Evolutionary conservation across 73 alveolate species (phyloP), one percentile per base, ranked within the genome.

Genomic region (Tetrahymena malaccensis): DNA sequence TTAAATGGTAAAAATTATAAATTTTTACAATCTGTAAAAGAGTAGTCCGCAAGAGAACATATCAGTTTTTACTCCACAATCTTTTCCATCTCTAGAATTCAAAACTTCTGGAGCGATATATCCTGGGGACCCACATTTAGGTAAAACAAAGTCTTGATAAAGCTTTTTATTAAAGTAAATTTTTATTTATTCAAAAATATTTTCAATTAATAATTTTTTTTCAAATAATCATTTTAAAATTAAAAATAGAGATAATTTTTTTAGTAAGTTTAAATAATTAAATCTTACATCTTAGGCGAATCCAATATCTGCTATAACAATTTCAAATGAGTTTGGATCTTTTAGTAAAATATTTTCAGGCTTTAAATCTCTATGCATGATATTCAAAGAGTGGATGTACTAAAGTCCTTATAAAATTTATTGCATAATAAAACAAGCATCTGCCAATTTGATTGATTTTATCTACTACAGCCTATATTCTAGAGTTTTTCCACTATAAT

Each of bases 291-390:
- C 89, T 70, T 70, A n/a, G 1, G 89, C 89, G 12, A 70, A 70
- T 70, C 89, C 89, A 12, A 70, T 70, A 31, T 70, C 89, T 7
- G 89, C 89, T 19, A 70, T 70, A 22, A 70, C 89, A 1, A 70
- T 70, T 70, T 70, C 89, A 70, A 27, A 70, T 0, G 89, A 27
- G 17, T n/a, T 70, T 1, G 89, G 21, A 70, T 85, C 58, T 85
- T 33, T 85, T 0, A 85, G 27, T n/a, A 85, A 34, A 34, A 85
- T 85, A 22, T 85, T 85, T 38, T 85, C 94, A 27, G 94, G 94
- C 37, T 85, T 85, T 85, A 85, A 38, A 33, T 85, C 94, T 85
- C 94, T 85, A 43, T 85, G 94, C 58, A 85, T 38, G 34, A 85
- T 85, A 85, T 85, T 85, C n/a, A 31, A 43, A 7, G 94, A 85